Conservation (phyloP, 129 eudicot species). For the Solidago caesia region DNA sequence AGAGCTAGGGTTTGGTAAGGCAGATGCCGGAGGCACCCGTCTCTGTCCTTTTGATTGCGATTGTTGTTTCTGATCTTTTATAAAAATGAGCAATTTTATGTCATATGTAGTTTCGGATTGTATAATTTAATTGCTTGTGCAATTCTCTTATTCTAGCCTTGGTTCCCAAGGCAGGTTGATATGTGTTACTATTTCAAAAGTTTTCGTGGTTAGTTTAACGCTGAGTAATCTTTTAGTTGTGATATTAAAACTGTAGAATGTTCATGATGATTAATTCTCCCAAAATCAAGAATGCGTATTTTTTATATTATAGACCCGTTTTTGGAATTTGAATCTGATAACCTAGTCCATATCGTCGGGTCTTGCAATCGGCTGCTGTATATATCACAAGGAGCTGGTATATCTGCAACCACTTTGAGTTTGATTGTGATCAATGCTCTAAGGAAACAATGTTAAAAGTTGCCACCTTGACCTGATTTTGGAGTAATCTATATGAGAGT, state of each 20-base stretch:
- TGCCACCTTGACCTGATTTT: neutral
- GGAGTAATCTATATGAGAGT: neutral
- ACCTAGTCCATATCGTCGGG: too few relatives aligned
- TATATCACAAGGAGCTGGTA: neutral
- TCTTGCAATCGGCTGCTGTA: slow-evolving; percentile 21
- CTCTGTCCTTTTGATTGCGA: slow-evolving; percentile 89
- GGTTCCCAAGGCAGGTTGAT: neutral
- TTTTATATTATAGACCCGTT: too few relatives aligned
- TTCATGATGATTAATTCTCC: too few relatives aligned
- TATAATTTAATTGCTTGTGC: slow-evolving; percentile 8
- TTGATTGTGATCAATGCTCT: slow-evolving; percentile 9
- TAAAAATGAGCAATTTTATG: neutral
- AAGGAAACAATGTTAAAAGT: neutral
- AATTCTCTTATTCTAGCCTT: neutral
- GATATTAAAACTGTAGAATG: too few relatives aligned
- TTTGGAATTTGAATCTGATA: too few relatives aligned
- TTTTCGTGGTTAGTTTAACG: too few relatives aligned
- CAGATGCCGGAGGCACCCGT: slow-evolving; percentile 69
- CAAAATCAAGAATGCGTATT: too few relatives aligned
- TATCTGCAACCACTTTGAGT: neutral
- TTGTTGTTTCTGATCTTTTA: slow-evolving; percentile 64
- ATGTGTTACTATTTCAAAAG: too few relatives aligned
- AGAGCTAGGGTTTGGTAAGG: slow-evolving; percentile 67
- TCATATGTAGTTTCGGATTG: slow-evolving; percentile 6
- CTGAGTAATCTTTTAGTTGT: too few relatives aligned